These are phyloP conservation scores for Vitis cinerea DNA, from an alignment of 164 flowering plant genomes.

Conservation along the genomic window DNA sequence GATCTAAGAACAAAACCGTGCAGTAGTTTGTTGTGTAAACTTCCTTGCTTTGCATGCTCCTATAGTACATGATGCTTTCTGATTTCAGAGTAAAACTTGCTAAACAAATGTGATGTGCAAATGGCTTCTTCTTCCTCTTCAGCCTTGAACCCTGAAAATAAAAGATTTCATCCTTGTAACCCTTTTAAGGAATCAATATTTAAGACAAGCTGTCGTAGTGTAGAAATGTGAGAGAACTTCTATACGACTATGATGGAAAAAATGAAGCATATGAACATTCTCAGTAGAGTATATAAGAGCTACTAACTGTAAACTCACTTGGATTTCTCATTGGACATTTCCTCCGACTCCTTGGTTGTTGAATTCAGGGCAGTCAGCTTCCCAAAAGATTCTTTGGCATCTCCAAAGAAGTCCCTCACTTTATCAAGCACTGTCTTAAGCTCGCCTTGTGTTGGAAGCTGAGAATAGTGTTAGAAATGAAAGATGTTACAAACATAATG, in stretches of 20 bases:
- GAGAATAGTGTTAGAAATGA: slow-evolving; percentile 19
- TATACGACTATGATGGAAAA: background rate
- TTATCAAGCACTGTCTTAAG: slow-evolving; percentile 87
- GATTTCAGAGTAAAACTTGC: background rate
- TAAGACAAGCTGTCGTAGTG: background rate
- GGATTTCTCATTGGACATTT: slow-evolving; percentile 41
- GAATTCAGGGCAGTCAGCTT: slow-evolving; percentile 61
- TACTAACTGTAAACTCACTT: slow-evolving; percentile 45
- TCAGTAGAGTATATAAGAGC: background rate
- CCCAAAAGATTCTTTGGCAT: slow-evolving; percentile 94
- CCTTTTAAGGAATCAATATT: background rate
- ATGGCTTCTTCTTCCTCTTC: slow-evolving; percentile 13
- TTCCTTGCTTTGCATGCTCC: slow-evolving; percentile 7
- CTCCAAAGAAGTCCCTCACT: slow-evolving; percentile 86
- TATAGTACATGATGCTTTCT: slow-evolving; percentile 6
- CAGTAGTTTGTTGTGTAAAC: slow-evolving; percentile 3
- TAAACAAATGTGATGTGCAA: background rate
- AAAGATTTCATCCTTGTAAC: background rate
- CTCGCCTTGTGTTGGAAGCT: slow-evolving; percentile 80
- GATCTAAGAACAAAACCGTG: slow-evolving; percentile 23
- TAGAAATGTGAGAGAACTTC: background rate
- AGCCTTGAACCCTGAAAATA: slow-evolving; percentile 30
- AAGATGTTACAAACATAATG: background rate
- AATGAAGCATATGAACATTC: background rate
- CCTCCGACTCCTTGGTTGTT: slow-evolving; percentile 41